Evolutionary conservation across 768 basidiomycete genomes (phyloP).

Genomic region (Pulveroboletus ravenelii): DNA sequence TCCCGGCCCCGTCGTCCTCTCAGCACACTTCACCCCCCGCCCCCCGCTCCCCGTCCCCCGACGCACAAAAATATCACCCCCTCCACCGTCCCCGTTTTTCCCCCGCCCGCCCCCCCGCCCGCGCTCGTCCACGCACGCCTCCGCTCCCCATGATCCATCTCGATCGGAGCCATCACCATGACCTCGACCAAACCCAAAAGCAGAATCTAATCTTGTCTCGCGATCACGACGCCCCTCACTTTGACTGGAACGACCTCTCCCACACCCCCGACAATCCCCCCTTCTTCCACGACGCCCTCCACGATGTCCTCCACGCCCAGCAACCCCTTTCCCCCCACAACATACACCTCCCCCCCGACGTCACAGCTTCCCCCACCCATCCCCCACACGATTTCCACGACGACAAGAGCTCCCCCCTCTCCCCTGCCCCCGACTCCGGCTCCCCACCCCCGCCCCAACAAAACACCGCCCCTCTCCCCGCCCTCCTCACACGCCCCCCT

Average conservation of each 20-base stretch:
- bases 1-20: background rate
- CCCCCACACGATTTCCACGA: conserved; percentile 20
- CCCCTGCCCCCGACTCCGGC: conserved; percentile 47
- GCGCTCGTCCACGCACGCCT: conserved; percentile 2
- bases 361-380: conserved; percentile 8
- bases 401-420: conserved; percentile 54
- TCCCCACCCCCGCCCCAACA: conserved; percentile 31
- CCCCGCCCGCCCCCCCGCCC: background rate
- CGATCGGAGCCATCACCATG: conserved; percentile 47
- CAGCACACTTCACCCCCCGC: background rate
- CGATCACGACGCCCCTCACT: conserved; percentile 30
- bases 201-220: conserved; percentile 41
- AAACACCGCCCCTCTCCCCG: conserved; percentile 16
- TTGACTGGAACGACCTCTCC: conserved; percentile 33
- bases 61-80: background rate
- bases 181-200: conserved; percentile 36
- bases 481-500: conserved; percentile 8
- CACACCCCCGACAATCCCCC: conserved; percentile 20
- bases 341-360: conserved; percentile 9
- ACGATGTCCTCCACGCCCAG: conserved; percentile 14
- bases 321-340: conserved; percentile 18
- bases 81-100: background rate
- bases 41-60: conserved; percentile 2
- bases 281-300: conserved; percentile 27
- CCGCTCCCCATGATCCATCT: conserved; percentile 56